Evolutionary conservation across 805 yeast species (phyloP), one percentile per base, ranked within the genome.

Genomic region (Candida maltosa): DNA sequence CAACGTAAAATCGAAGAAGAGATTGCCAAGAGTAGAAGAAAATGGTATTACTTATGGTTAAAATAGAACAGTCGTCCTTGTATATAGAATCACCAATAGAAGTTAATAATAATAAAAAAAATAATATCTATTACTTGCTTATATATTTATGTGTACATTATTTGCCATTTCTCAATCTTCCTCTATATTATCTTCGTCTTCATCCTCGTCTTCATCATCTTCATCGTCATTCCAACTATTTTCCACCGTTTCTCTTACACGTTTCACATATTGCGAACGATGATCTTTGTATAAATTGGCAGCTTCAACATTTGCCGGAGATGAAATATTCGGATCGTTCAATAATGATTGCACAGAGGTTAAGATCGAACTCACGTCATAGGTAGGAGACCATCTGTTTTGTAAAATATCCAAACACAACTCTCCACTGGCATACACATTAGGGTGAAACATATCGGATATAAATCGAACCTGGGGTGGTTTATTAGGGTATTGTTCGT

Each of bases 221-320:
- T 82, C 73, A 46, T 83, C 88, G 51, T 87, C 95, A 31, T 80
- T 81, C 97, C 97, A 89, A 49, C 95, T 85, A 45, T 76, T 82
- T 49, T 93, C 98, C 25, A 93, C 98, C 0, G 97, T 87, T 56
- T 88, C 95, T 46, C 94, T 78, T 12, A 93, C 98, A 45, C 96
- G 69, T 56, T 87, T 87, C 36, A 82, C 76, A 56, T 93, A 93
- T 62, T 89, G 96, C 18, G 89, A 81, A 44, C 95, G 80, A 58
- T 93, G 97, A 58, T 93, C 98, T 58, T 87, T 86, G 65, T 87
- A 93, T 52, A 93, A 68, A 44, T 87, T 89, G 2, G 98, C 96
- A 4, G 97, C 97, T 60, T 93, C 98, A 5, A 87, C 97, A 51
- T 93, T 93, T 2, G 98, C 98, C 1, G 98, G 98, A 16, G 96